Base-by-base conservation (phyloP, 805 yeast genomes). In the Jamesozyma jinghongensis region DNA sequence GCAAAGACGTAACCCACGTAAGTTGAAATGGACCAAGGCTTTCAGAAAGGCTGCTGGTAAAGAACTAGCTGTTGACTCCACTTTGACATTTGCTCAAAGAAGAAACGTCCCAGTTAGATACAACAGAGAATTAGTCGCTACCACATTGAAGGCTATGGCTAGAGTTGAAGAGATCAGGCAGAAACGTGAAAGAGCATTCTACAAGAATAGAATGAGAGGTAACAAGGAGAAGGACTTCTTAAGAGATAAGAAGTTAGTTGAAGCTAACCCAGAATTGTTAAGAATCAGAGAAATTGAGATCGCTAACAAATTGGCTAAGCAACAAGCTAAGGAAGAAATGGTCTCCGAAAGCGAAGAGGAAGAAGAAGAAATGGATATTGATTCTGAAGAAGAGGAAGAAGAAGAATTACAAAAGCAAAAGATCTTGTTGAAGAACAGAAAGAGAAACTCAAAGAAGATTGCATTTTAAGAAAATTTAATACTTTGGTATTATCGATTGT, bases 31-130 rank as follows among this genome's bases (percentile, higher is more conserved):
- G 98, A 92, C 98, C 42, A 92, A 92, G 66, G 97, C 98, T 1
- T 92, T 92, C 75, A 79, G 98, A 70, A 92, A 92, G 66, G 94
- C 97, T 47, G 97, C 97, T 34, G 98, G 98, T 57, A 92, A 92
- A 66, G 98, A 92, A 63, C 76, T 92, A 73, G 96, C 94, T 19
- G 97, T 92, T 43, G 98, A 92, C 60, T 83, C 95, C 4, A 88
- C 98, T 4, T 74, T 92, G 57, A 85, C 97, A 1, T 92, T 92
- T 66, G 95, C 95, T 44, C 88, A 94, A 52, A 85, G 97, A 70
- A 85, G 98, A 73, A 88, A 92, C 62, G 92, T 92, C 35, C 98
- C 98, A 37, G 97, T 92, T 36, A 79, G 98, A 67, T 92, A 92
- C 68, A 90, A 92, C 71, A 79, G 98, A 71, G 97, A 92, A 58